phyloP scores from a whole-genome alignment of 441 rosid genomes.

The Jatropha podagrica region DNA sequence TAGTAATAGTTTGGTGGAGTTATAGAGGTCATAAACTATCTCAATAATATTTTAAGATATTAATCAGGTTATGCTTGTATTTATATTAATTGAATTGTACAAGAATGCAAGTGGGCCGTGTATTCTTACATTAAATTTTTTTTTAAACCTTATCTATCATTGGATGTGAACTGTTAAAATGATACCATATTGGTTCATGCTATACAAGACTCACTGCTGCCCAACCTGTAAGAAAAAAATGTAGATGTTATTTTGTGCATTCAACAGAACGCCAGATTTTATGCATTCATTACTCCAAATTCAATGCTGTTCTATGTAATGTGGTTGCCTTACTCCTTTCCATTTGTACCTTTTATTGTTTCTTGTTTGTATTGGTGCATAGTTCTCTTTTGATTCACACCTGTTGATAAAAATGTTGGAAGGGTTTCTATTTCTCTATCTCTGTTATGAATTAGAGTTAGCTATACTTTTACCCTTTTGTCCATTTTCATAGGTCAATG shows the following conservation, averaged over 20 bases:
- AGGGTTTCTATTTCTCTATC: background rate
- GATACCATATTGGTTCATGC: background rate
- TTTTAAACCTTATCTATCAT: background rate
- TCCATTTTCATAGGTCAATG: constrained; percentile 59
- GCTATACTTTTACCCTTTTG: constrained; percentile 5
- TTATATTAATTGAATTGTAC: background rate
- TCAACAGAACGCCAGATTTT: background rate
- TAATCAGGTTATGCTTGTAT: background rate
- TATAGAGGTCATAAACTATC: background rate
- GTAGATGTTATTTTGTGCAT: background rate
- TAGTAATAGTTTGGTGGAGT: background rate
- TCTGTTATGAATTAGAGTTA: background rate
- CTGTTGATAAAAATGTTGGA: background rate
- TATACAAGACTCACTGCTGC: background rate
- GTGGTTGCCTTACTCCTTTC: background rate
- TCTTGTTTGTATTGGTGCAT: background rate
- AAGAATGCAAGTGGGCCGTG: background rate
- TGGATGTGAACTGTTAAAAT: background rate
- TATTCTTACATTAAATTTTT: background rate
- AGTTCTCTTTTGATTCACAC: background rate
- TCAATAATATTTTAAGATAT: background rate
- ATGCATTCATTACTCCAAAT: background rate
- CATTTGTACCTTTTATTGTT: background rate
- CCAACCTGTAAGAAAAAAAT: background rate
- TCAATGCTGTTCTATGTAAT: background rate